Evolutionary conservation across 805 yeast genomes (phyloP), one percentile per base, ranked within the genome.

Genomic region (Candida ficus): DNA sequence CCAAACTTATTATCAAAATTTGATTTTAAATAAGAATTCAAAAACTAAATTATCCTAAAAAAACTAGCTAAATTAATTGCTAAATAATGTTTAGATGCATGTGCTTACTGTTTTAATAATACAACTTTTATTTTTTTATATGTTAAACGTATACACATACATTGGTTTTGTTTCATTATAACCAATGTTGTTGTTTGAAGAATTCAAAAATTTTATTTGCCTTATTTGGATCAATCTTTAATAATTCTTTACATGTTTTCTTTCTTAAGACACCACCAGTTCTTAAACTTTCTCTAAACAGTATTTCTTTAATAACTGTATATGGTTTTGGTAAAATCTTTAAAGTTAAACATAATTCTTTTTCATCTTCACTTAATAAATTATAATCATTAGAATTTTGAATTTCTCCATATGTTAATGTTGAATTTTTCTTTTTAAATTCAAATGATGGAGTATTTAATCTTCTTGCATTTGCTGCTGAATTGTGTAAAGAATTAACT

Each of bases 271-370:
- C 64, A 5, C 98, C 98, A 29, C 95, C 95, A 32, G 84, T 80
- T 49, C 86, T 80, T 29, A 90, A 67, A 25, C 95, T 77, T 57
- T 90, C 96, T 52, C 95, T 77, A 69, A 93, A 88, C 41, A 93
- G 62, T 4, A 87, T 78, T 58, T 87, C 95, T 57, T 93, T 93
- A 48, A 93, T 86, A 3, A 95, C 96, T 45, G 93, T 67, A 56
- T 91, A 93, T 4, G 98, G 95, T 60, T 93, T 91, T 13, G 99
- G 99, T 42, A 84, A 64, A 10, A 95, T 82, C 47, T 95, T 77
- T 46, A 95, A 68, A 36, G 79, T 83, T 5, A 90, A 72, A 64
- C 99, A 95, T 35, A 93, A 64, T 40, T 76, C 78, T 58, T 83
- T 91, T 58, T 93, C 99, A 41, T 87, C 96, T n/a, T 79, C 76